phyloP scores from a whole-genome alignment of 768 basidiomycete species.

The Chalciporus pseudorubinellus region DNA sequence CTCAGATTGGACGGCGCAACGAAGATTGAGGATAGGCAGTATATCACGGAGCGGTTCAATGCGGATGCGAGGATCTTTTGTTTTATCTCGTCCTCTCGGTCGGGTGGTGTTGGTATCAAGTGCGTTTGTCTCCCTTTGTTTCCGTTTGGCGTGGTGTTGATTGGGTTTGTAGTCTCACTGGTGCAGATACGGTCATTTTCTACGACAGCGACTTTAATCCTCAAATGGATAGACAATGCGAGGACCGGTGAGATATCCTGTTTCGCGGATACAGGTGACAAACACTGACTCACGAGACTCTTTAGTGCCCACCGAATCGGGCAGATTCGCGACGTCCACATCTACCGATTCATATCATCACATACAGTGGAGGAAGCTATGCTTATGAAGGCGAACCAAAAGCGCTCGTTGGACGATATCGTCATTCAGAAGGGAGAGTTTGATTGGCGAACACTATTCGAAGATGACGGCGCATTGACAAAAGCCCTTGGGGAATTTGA shows the following conservation, averaged over 20 bases:
- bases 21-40: slow-evolving; percentile 91
- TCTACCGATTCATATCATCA: slow-evolving; percentile 89
- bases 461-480: slow-evolving; percentile 59
- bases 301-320: slow-evolving; percentile 94
- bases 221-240: slow-evolving; percentile 97
- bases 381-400: slow-evolving; percentile 97
- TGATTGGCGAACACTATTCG: slow-evolving; percentile 86
- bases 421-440: slow-evolving; percentile 95
- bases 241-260: slow-evolving; percentile 65
- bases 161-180: slow-evolving; percentile 54
- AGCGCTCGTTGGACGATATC: slow-evolving; percentile 83
- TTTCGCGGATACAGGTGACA: background rate
- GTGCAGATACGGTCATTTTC: slow-evolving; percentile 94
- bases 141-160: slow-evolving; percentile 19
- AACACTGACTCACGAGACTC: slow-evolving; percentile 1
- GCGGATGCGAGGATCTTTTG: slow-evolving; percentile 75
- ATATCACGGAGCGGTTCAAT: slow-evolving; percentile 85
- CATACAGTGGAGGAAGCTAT: slow-evolving; percentile 96
- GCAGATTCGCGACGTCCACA: slow-evolving; percentile 93
- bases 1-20: slow-evolving; percentile 93
- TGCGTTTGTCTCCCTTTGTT: slow-evolving; percentile 37
- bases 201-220: slow-evolving; percentile 98
- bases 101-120: slow-evolving; percentile 94
- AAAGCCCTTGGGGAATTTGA: slow-evolving; percentile 82
- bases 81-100: slow-evolving; percentile 83